Percentiles rank a stretch among this genome's conserved stretches.
These are phyloP conservation scores for Leucocoprinus leucothites DNA, from an alignment of 768 basidiomycete genomes.

Conservation along the genomic window DNA sequence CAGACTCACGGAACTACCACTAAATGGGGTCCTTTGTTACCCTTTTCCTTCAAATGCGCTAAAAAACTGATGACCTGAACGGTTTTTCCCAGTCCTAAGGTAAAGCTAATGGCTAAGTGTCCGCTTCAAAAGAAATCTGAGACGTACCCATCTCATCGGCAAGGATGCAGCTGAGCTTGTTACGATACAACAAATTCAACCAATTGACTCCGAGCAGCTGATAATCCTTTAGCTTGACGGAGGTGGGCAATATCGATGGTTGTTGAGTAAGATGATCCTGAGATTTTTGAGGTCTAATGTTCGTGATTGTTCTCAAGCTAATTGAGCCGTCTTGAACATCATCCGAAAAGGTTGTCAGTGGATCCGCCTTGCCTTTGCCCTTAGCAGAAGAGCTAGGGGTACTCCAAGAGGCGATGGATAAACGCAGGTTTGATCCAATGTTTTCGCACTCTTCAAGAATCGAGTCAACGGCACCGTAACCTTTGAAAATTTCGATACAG, in stretches of 20 bases:
- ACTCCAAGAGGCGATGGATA: conserved; percentile 80
- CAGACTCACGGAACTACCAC: conserved; percentile 88
- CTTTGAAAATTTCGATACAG: conserved; percentile 77
- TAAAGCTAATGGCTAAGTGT: conserved; percentile 10
- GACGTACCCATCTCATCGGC: conserved; percentile 97
- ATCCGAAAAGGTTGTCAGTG: conserved; percentile 18
- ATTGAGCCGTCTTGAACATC: conserved; percentile 62
- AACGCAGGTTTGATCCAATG: conserved; percentile 72
- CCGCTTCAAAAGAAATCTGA: neutral
- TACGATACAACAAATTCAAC: conserved; percentile 83
- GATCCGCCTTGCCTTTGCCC: conserved; percentile 33
- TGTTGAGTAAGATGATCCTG: conserved; percentile 73
- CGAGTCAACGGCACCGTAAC: conserved; percentile 84
- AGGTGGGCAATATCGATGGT: conserved; percentile 62
- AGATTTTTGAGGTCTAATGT: conserved; percentile 36
- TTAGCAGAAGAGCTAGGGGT: conserved; percentile 32
- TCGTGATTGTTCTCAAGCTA: conserved; percentile 46
- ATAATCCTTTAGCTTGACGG: conserved; percentile 89
- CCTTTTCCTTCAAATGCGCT: conserved; percentile 79
- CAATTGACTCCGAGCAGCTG: conserved; percentile 98
- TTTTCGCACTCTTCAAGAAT: conserved; percentile 87
- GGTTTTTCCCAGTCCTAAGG: conserved; percentile 91
- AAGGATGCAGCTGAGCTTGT: conserved; percentile 86
- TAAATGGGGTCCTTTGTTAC: conserved; percentile 82
- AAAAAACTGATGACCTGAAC: conserved; percentile 98